Base-by-base conservation (phyloP, 495 filamentous ascomycete genomes). In the Penicillium goetzii region DNA sequence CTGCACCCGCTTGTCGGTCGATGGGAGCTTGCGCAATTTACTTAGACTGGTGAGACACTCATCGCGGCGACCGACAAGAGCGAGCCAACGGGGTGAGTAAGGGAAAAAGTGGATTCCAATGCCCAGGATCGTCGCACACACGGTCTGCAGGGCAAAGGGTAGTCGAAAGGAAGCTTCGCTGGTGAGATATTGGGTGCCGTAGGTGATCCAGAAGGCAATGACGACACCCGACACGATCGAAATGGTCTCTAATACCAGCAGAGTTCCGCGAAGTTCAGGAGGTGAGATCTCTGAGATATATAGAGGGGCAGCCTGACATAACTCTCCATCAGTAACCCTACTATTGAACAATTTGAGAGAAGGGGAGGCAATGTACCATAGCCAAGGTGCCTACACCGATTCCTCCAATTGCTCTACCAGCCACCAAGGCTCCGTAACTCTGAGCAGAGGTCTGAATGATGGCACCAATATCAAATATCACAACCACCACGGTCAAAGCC, bases 201-300 rank as follows among this genome's bases (percentile, higher is more conserved):
- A 93, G 21, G 89, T 92, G 19, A 59, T 57, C 26, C 58, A 65
- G 21, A 61, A 65, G 2, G 62, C 58, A 41, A 65, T 14, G 6
- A 65, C 58, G 21, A 61, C 53, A 7, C 36, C 62, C 26, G 52
- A 32, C 12, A 65, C 62, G 53, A 92, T 92, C 3, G 89, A 88
- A 87, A 89, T 90, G 72, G 92, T 88, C 72, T 92, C 89, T 4
- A 89, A 75, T 21, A 84, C 85, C 14, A 92, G 87, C 23, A 92
- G 82, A n/a, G 89, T 83, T 23, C 90, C 90, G 49, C 90, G 85
- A 59, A 90, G 89, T 64, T 90, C 85, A 69, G 89, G 88, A 10
- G 88, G 90, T 0, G 88, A 86, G 52, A 93, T 86, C 72, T 93
- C 90, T 53, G 89, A 82, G 62, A 89, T 86, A 70, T 92, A 92